Evolutionary conservation across 257 asterid genomes (phyloP), one percentile per base, ranked within the genome.

Genomic region (Lavandula angustifolia): DNA sequence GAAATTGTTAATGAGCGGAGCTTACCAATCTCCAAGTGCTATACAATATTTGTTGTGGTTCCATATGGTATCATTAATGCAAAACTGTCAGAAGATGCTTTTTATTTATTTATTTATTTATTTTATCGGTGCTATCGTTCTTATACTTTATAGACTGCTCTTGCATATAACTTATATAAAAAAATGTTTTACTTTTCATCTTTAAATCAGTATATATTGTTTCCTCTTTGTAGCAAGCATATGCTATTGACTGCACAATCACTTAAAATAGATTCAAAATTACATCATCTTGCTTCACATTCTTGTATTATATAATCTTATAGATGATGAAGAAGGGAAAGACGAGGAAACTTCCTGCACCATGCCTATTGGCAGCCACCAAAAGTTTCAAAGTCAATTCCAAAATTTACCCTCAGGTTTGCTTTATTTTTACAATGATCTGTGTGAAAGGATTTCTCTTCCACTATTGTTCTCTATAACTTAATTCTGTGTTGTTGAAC

Each of bases 391-490:
- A 67, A 79, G 77, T 60, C 85, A 74, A 68, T 64, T 76, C 48
- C 79, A 80, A 47, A 83, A 75, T 33, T 68, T 88, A 47, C 79
- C 79, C 60, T 69, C 92, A 77, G 98, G 96, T 92, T 54, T 62
- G 22, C 49, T 48, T 50, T 57, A 16, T 75, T 53, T 56, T 43
- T 72, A 32, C 37, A 65, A 47, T 57, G 52, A 48, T 57, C 63
- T 40, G 5, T 12, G 22, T 50, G 12, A 7, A 54, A 55, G 14
- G 7, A 9, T 60, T 53, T 41, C 38, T 58, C 11, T 46, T 68
- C 50, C 46, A 4, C 17, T 31, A 4, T 14, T 9, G 32, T 63
- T 17, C 46, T 22, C 27, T 22, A 22, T 22, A 22, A 22, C 27
- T 22, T 22, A 22, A 22, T 22, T 22, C 27, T 22, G 27, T 61